A percentile compares a stretch with the other conserved stretches of the same genome.
Evolutionary conservation across 352 stramenopile genomes (phyloP).

Genomic region (Pythium dissotocum): DNA sequence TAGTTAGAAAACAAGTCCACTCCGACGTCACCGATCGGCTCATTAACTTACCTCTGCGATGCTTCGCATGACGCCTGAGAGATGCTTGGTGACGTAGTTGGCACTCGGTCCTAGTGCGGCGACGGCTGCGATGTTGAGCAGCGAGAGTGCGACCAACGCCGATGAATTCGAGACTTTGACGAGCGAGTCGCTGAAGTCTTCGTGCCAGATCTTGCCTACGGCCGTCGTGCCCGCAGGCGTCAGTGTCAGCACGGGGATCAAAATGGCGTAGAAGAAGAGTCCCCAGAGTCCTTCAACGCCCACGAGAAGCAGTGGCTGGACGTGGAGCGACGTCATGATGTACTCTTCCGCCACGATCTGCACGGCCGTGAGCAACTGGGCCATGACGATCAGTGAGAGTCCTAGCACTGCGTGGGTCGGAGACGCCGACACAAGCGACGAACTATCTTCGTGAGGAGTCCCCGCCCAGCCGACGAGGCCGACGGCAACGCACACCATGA

Average conservation of each 20-base stretch:
- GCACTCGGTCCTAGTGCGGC: constrained; percentile 74
- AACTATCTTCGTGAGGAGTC: constrained; percentile 8
- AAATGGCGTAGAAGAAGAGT: constrained; percentile 66
- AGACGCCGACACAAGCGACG: not conserved
- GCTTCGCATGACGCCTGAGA: constrained; percentile 81
- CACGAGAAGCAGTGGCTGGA: constrained; percentile 84
- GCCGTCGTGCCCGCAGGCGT: constrained; percentile 43
- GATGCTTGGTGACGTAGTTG: constrained; percentile 87
- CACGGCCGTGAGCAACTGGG: constrained; percentile 79
- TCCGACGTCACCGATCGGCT: not conserved
- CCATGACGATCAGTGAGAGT: constrained; percentile 70
- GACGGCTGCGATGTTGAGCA: constrained; percentile 64
- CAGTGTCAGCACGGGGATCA: constrained; percentile 66
- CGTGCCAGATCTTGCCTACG: constrained; percentile 74
- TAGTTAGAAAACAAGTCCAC: constrained; percentile 5
- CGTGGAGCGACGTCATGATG: constrained; percentile 77
- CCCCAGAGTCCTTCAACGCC: constrained; percentile 88
- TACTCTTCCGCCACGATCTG: constrained; percentile 91
- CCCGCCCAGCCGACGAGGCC: constrained; percentile 68
- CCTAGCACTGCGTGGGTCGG: constrained; percentile 61
- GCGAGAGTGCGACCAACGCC: constrained; percentile 45
- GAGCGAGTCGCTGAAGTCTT: constrained; percentile 78
- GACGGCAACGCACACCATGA: constrained; percentile 62
- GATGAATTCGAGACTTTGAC: constrained; percentile 73
- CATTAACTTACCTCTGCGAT: constrained; percentile 55